Evolutionary conservation across 352 stramenopile genomes (phyloP), one percentile per base, ranked within the genome.

Genomic region (Phytophthora pistaciae): DNA sequence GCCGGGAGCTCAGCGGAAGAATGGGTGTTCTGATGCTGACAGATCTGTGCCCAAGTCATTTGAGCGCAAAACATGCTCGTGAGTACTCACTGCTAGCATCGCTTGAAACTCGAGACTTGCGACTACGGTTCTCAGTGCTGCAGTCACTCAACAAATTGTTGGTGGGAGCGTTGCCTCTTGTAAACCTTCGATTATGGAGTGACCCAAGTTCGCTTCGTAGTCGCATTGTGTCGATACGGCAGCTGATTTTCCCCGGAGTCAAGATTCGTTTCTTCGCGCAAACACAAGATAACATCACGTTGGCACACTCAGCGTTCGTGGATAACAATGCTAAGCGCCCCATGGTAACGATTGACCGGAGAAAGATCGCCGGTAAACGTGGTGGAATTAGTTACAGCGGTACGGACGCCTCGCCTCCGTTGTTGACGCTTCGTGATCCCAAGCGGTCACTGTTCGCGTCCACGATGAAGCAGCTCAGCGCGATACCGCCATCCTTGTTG

Each of bases 231-330:
- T 77, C 78, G 11, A 79, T 91, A 64, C 79, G 88, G 2, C 86
- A 91, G 52, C 56, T 95, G 3, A 75, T 95, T 27, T 95, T 95
- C 56, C 82, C 88, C 1, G 79, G 78, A 9, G 83, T 95, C 16
- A 95, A 95, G 55, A 91, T 95, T 52, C 78, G 77, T 0, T 93
- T 93, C 42, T 91, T 91, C 27, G 77, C 78, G 3, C 76, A 92
- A 29, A 84, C 85, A 0, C 83, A 92, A 68, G 88, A 95, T 66
- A 87, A 93, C 49, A 86, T 80, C 23, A 92, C 81, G 20, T 20
- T 91, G n/a, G 82, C 80, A 0, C 73, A 81, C 20, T 83, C 83
- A 1, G 79, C 79, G 31, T 68, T 85, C 20, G 60, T 75, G 3
- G 84, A 88, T 52, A 74, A 66, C 2, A 79, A 75, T 20, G 73